A percentile compares a stretch with the other conserved stretches of the same genome.
These are phyloP conservation scores for Orbilia ellipsospora DNA, from an alignment of 2,329 filamentous ascomycete species.

Conservation along the genomic window DNA sequence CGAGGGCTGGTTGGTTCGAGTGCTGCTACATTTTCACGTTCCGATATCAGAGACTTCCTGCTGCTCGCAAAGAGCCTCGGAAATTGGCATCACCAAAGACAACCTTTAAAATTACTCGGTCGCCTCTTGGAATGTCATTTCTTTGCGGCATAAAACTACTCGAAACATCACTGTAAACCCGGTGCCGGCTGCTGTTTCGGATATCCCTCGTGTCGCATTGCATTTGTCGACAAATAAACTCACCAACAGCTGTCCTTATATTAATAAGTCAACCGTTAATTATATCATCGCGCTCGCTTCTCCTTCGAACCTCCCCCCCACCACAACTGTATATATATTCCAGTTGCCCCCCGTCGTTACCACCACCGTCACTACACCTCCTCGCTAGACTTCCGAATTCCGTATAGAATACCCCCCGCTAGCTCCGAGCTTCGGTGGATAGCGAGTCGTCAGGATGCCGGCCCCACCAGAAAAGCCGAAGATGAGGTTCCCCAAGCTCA, in stretches of 20 bases:
- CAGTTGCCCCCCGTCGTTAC: too few species aligned
- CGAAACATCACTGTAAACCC: neutral
- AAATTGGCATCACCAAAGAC: constrained; percentile 34
- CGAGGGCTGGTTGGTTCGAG: neutral
- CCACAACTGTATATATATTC: neutral
- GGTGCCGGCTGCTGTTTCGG: constrained; percentile 9
- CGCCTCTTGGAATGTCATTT: constrained; percentile 26
- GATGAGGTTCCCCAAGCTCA: constrained; percentile 47
- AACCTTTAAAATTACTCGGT: constrained; percentile 40
- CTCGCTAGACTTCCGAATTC: too few species aligned
- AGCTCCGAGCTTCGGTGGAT: constrained; percentile 12
- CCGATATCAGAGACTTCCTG: constrained; percentile 25
- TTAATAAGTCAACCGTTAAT: too few species aligned
- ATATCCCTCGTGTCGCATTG: neutral
- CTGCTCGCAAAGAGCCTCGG: constrained; percentile 44
- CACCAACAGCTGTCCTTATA: neutral
- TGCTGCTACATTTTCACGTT: constrained; percentile 34
- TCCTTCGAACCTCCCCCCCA: neutral
- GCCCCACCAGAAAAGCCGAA: constrained; percentile 44
- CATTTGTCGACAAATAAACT: neutral
- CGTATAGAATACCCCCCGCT: neutral
- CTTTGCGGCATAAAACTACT: constrained; percentile 11
- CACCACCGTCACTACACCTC: too few species aligned
- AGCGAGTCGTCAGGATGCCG: constrained; percentile 27
- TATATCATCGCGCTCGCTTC: neutral